Evolutionary conservation across 2,329 filamentous ascomycete genomes (phyloP).

Genomic region (Ascosphaera apis): DNA sequence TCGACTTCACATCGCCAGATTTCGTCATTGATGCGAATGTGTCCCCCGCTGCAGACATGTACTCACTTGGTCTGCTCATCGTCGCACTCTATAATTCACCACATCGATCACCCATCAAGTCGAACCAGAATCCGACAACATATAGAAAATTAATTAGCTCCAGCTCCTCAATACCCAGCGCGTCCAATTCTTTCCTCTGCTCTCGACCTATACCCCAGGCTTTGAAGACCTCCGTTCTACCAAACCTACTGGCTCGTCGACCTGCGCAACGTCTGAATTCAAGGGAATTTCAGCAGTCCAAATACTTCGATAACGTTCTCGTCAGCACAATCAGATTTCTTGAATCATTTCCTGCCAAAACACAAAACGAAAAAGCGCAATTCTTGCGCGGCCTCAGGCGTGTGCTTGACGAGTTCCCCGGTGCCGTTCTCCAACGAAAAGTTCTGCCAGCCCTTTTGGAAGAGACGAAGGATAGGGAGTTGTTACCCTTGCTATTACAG

Average conservation of each 20-base stretch:
- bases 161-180: conserved; percentile 54
- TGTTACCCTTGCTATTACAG: conserved; percentile 64
- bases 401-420: conserved; percentile 78
- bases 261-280: conserved; percentile 75
- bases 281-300: conserved; percentile 77
- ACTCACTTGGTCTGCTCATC: conserved; percentile 73
- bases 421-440: conserved; percentile 85
- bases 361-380: conserved; percentile 65
- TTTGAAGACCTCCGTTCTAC: conserved; percentile 51
- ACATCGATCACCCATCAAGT: conserved; percentile 65
- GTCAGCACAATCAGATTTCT: conserved; percentile 92
- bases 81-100: conserved; percentile 88
- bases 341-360: conserved; percentile 78
- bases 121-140: conserved; percentile 53
- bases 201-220: conserved; percentile 60
- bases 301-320: conserved; percentile 91
- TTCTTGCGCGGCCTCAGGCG: conserved; percentile 77
- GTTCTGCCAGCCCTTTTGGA: conserved; percentile 72
- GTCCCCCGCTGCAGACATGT: conserved; percentile 69
- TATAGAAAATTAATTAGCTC: conserved; percentile 71
- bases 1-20: conserved; percentile 88
- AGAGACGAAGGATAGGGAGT: conserved; percentile 76
- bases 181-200: conserved; percentile 64
- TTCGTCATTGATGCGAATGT: conserved; percentile 82
- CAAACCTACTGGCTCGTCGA: conserved; percentile 63